Evolutionary conservation across 495 filamentous ascomycete genomes (phyloP).

Genomic region (Aspergillus bertholletiae): DNA sequence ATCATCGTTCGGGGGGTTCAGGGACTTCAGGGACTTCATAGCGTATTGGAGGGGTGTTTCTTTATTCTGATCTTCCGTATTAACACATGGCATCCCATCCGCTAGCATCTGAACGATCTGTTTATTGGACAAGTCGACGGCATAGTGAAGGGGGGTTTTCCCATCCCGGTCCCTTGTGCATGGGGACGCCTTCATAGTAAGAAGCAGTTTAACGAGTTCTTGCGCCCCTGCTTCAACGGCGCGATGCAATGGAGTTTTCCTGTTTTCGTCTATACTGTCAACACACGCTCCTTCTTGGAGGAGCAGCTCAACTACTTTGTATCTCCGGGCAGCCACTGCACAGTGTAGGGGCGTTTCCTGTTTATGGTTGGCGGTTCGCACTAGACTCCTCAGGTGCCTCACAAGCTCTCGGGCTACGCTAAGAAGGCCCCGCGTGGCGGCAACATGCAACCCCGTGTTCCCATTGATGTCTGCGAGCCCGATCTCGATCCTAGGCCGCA

Average conservation of each 20-base stretch:
- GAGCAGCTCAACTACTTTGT: background rate
- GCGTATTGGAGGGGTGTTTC: slow-evolving; percentile 5
- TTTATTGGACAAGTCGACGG: background rate
- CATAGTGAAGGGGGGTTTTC: background rate
- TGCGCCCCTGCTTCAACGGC: background rate
- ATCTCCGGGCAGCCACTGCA: background rate
- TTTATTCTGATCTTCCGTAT: background rate
- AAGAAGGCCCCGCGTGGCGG: background rate
- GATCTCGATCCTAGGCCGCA: background rate
- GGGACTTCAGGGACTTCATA: too few relatives aligned
- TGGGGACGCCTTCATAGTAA: background rate
- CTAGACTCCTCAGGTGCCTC: background rate
- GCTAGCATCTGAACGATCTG: background rate
- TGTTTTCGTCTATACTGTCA: background rate
- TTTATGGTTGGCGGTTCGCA: background rate
- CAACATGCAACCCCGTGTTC: slow-evolving; percentile 1
- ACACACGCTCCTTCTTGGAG: background rate
- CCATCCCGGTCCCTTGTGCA: background rate
- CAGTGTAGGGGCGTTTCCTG: background rate
- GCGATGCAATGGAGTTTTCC: background rate
- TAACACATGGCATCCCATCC: background rate
- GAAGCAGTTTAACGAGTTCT: background rate
- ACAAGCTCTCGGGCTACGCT: background rate
- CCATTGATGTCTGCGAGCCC: background rate
- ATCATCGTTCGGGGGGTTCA: background rate